Evolutionary conservation across 768 basidiomycete genomes (phyloP).

Genomic region (Mycena crocata): DNA sequence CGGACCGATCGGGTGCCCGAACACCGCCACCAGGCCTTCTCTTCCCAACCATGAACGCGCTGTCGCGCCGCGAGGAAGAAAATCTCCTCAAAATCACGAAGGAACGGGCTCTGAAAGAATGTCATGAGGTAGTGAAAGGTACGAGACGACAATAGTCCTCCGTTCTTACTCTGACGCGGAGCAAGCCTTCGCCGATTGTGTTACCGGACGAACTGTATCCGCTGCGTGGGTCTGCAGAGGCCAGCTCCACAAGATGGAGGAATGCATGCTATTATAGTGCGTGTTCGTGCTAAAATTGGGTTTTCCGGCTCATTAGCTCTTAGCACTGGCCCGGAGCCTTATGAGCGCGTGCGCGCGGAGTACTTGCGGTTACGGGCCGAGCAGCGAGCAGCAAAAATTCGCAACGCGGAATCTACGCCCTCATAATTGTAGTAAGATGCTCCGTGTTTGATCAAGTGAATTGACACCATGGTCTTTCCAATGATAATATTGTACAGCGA

Average conservation of each 20-base stretch:
- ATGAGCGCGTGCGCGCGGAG: constrained; percentile 78
- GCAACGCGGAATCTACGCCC: constrained; percentile 10
- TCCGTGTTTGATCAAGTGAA: constrained; percentile 18
- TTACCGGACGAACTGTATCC: constrained; percentile 82
- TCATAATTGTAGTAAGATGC: constrained; percentile 15
- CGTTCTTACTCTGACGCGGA: constrained; percentile 10
- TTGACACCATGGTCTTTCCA: constrained; percentile 11
- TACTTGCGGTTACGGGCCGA: constrained; percentile 75
- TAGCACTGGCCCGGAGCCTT: constrained; percentile 80
- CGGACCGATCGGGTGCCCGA: constrained; percentile 1
- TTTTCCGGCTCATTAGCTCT: neutral
- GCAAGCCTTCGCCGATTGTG: constrained; percentile 89
- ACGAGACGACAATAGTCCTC: neutral
- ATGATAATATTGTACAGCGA: constrained; percentile 12
- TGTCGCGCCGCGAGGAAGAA: constrained; percentile 91
- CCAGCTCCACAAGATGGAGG: constrained; percentile 75
- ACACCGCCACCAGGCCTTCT: constrained; percentile 14
- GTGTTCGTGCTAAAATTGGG: constrained; percentile 39
- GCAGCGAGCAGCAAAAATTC: constrained; percentile 35
- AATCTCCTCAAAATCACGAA: constrained; percentile 86
- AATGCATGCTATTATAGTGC: constrained; percentile 85
- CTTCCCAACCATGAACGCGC: constrained; percentile 71
- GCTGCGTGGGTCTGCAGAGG: constrained; percentile 87
- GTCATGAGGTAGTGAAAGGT: constrained; percentile 83
- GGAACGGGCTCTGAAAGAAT: constrained; percentile 81